Evolutionary conservation across 352 stramenopile genomes (phyloP).

Genomic region (Globisporangium recalcitrans): DNA sequence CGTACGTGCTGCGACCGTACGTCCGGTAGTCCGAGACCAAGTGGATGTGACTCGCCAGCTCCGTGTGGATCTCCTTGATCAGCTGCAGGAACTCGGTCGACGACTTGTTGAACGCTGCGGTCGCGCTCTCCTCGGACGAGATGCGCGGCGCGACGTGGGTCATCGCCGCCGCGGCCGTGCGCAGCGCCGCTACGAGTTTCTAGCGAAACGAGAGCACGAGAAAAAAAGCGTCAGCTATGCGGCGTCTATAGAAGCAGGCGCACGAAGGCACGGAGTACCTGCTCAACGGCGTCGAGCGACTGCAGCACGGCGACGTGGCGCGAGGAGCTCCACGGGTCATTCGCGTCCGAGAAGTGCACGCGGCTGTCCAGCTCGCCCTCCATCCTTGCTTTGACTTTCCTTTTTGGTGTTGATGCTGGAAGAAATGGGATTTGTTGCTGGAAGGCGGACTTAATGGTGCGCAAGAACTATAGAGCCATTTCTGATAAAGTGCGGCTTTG

Average conservation of each 20-base stretch:
- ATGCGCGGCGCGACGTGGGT: conserved; percentile 55
- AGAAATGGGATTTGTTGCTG: neutral
- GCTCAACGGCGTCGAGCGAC: conserved; percentile 65
- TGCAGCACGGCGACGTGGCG: conserved; percentile 75
- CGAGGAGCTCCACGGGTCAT: conserved; percentile 58
- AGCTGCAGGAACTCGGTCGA: conserved; percentile 85
- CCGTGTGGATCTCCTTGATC: conserved; percentile 80
- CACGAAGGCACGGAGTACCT: conserved; percentile 30
- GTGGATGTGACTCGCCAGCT: conserved; percentile 80
- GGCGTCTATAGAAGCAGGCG: neutral
- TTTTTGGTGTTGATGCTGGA: neutral
- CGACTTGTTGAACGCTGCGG: conserved; percentile 65
- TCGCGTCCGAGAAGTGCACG: conserved; percentile 75
- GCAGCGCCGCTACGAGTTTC: conserved; percentile 78
- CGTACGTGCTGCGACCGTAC: conserved; percentile 80
- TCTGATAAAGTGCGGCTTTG: neutral
- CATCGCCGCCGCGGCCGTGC: conserved; percentile 62
- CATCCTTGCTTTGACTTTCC: conserved; percentile 22
- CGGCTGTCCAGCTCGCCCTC: conserved; percentile 61
- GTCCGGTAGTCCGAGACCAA: conserved; percentile 82
- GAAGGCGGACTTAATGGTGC: neutral
- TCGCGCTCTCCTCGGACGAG: conserved; percentile 61
- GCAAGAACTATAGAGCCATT: neutral
- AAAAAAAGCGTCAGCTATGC: neutral
- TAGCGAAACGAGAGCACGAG: conserved; percentile 18